A percentile compares a stretch with the other conserved stretches of the same genome.
phyloP scores from a whole-genome alignment of 768 basidiomycete species.

The Megacollybia marginata region DNA sequence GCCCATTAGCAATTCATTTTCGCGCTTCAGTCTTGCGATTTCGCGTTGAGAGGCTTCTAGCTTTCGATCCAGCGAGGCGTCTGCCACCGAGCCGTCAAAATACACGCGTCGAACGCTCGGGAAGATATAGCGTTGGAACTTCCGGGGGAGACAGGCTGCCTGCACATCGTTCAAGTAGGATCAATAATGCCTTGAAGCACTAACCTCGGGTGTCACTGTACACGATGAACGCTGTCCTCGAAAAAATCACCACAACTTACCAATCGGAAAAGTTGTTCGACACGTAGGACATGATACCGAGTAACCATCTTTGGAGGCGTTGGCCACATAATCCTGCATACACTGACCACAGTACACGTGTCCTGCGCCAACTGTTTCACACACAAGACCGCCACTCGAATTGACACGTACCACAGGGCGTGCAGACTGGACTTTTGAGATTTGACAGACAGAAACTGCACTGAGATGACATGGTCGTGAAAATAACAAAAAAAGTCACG shows the following conservation, averaged over 20 bases:
- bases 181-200: slow-evolving; percentile 32
- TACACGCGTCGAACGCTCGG: slow-evolving; percentile 45
- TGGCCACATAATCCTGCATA: slow-evolving; percentile 33
- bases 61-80: slow-evolving; percentile 21
- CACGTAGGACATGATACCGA: slow-evolving; percentile 54
- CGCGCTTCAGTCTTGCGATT: slow-evolving; percentile 27
- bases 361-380: slow-evolving; percentile 26
- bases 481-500: no score
- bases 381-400: background rate
- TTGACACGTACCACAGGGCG: slow-evolving; percentile 51
- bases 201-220: background rate
- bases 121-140: slow-evolving; percentile 40
- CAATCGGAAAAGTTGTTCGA: slow-evolving; percentile 43
- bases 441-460: slow-evolving; percentile 54
- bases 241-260: slow-evolving; percentile 24
- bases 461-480: no score
- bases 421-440: slow-evolving; percentile 45
- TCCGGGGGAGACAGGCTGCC: slow-evolving; percentile 37
- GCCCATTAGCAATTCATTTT: slow-evolving; percentile 35
- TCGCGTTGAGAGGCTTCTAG: slow-evolving; percentile 29
- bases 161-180: slow-evolving; percentile 9
- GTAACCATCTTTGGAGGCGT: slow-evolving; percentile 20
- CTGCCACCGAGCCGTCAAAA: slow-evolving; percentile 23
- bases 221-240: background rate
- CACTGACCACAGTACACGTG: slow-evolving; percentile 60